Conservation (phyloP, 164 flowering plant species). For the Vitis cinerea region DNA sequence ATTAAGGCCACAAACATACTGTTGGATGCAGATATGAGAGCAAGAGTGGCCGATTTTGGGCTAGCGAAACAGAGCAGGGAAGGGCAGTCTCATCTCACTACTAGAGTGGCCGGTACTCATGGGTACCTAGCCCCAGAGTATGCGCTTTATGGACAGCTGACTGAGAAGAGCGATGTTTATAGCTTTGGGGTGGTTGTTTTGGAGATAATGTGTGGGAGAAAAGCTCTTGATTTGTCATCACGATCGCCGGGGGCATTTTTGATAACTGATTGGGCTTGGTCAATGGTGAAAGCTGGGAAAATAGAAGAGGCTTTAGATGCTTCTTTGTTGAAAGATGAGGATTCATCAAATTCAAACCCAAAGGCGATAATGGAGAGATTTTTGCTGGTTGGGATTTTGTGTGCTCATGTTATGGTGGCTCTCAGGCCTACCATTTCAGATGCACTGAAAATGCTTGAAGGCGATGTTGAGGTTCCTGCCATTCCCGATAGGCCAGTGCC, state of each 20-base stretch:
- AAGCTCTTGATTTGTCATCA: conserved; percentile 58
- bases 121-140: conserved; percentile 89
- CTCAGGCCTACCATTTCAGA: conserved; percentile 72
- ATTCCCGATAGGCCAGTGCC: conserved; percentile 78
- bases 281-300: conserved; percentile 58
- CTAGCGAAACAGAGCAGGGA: conserved; percentile 66
- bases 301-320: conserved; percentile 52
- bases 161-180: conserved; percentile 88
- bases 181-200: conserved; percentile 79
- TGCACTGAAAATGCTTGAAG: conserved; percentile 83
- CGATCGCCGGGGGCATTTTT: conserved; percentile 40
- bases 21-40: conserved; percentile 67
- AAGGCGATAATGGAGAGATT: conserved; percentile 68
- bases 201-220: conserved; percentile 85
- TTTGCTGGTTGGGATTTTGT: conserved; percentile 69
- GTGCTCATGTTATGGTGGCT: conserved; percentile 93
- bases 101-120: conserved; percentile 86
- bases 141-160: conserved; percentile 83
- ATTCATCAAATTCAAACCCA: conserved; percentile 34
- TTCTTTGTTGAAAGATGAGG: conserved; percentile 36
- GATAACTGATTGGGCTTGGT: conserved; percentile 91
- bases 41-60: conserved; percentile 85
- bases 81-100: conserved; percentile 84
- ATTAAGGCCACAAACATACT: conserved; percentile 81
- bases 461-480: conserved; percentile 78